Evolutionary conservation across 768 basidiomycete genomes (phyloP), one percentile per base, ranked within the genome.

Genomic region (Floccularia luteovirens): DNA sequence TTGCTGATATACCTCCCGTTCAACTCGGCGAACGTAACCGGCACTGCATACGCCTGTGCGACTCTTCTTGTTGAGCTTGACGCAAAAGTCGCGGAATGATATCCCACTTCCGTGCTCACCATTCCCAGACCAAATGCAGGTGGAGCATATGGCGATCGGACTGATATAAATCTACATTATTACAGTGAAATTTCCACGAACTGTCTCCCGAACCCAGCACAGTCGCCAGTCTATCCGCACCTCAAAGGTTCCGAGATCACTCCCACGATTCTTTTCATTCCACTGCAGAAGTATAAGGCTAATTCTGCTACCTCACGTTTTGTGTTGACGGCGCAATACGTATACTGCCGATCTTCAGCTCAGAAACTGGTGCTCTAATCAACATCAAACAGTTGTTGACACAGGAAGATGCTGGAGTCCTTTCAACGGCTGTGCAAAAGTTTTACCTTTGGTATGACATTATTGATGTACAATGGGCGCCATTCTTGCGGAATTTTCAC

Each of bases 281-380:
- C 93, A 2, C 70, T 98, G 31, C 82, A 86, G 48, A 93, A 97
- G 63, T 99, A 90, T 74, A 94, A 96, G 28, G 72, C 72, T 38
- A 71, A 82, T 13, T 97, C 82, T 58, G 87, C 96, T 5, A 92
- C 90, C 3, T 93, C 94, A 1, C 87, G 90, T 55, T 71, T 99
- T 19, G 85, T 87, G 17, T 53, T 97, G 27, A 97, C 93, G 3
- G 79, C 89, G 58, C 96, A 98, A 60, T 84, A 93, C 36, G 93
- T n/a, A n/a, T n/a, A n/a, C n/a, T n/a, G 98, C 52, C 64, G 98
- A 4, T 77, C 81, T 1, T 59, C 72, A 20, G 79, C 85, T 3
- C 90, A 97, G 51, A 80, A 77, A 10, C 57, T 86, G 32, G 89
- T 97, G 2, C 75, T 99, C 3, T 68, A 98, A 52, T 49, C 6